A percentile compares a stretch with the other conserved stretches of the same genome.
Conservation (phyloP, 2,329 filamentous ascomycete species). For the Leptographium wingfieldii region DNA sequence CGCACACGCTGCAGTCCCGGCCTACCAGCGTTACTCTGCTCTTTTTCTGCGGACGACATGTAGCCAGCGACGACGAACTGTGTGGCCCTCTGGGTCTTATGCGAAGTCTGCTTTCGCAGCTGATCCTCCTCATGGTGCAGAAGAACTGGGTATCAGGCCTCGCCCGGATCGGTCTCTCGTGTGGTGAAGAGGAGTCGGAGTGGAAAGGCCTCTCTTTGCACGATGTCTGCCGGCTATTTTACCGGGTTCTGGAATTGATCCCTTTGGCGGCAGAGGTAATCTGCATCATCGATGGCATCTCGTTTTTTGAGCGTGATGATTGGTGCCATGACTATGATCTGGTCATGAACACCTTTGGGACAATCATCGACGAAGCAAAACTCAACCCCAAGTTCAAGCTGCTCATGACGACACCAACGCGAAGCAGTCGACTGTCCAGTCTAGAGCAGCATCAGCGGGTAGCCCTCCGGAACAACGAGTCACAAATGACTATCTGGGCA, state of each 20-base stretch:
- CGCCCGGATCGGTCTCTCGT: neutral
- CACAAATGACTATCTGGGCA: neutral
- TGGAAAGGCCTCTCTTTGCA: neutral
- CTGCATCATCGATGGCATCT: constrained; percentile 10
- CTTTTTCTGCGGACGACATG: constrained; percentile 7
- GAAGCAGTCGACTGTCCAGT: neutral
- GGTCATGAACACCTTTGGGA: constrained; percentile 1
- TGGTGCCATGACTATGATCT: constrained; percentile 5
- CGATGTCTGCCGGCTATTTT: constrained; percentile 8
- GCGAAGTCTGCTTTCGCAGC: constrained; percentile 15
- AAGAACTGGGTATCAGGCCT: constrained; percentile 2
- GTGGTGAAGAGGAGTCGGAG: neutral
- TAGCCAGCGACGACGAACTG: neutral
- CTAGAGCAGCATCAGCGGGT: neutral
- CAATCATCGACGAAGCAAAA: neutral
- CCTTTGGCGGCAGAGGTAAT: constrained; percentile 2
- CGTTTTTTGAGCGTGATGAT: constrained; percentile 6
- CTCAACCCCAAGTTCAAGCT: constrained; percentile 16
- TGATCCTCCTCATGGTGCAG: constrained; percentile 3
- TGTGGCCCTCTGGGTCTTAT: constrained; percentile 4
- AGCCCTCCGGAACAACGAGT: neutral
- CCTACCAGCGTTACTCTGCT: neutral
- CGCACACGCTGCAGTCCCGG: constrained; percentile 1
- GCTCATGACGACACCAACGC: constrained; percentile 15
- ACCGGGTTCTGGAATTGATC: neutral